phyloP scores from a whole-genome alignment of 139 green algal species.

The Trebouxia sp. region DNA sequence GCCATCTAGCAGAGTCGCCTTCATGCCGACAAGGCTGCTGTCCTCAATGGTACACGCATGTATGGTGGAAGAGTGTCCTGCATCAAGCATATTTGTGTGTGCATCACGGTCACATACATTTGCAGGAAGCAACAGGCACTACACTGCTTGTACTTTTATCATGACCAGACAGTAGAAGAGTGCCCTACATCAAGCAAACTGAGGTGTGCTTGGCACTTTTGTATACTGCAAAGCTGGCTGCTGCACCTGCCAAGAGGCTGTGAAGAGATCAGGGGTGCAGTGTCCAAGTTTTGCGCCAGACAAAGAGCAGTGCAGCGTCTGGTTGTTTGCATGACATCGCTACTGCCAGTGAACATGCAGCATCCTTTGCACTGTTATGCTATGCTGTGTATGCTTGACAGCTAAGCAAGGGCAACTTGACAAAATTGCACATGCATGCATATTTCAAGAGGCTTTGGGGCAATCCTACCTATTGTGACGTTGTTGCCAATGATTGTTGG shows the following conservation, averaged over 20 bases:
- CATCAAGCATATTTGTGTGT: background rate
- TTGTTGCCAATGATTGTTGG: constrained; percentile 79
- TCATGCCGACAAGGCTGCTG: constrained; percentile 91
- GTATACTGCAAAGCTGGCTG: too few relatives aligned
- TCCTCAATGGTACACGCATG: constrained; percentile 90
- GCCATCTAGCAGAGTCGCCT: constrained; percentile 85
- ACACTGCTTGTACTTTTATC: background rate
- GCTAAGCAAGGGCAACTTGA: too few relatives aligned
- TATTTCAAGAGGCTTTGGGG: background rate
- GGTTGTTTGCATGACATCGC: too few relatives aligned
- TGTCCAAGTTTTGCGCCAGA: too few relatives aligned
- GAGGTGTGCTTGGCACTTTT: too few relatives aligned
- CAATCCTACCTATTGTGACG: constrained; percentile 60
- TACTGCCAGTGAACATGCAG: too few relatives aligned
- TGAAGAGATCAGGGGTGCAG: too few relatives aligned
- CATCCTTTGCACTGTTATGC: background rate
- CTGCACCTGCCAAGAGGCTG: too few relatives aligned
- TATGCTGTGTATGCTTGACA: background rate
- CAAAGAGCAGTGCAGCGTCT: too few relatives aligned
- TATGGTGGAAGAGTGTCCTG: constrained; percentile 74
- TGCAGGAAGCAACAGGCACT: background rate
- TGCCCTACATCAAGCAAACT: too few relatives aligned
- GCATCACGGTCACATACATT: background rate
- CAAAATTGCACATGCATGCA: background rate
- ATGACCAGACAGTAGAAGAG: too few relatives aligned